Evolutionary conservation across 768 basidiomycete genomes (phyloP).

Genomic region (Boletales sp.): DNA sequence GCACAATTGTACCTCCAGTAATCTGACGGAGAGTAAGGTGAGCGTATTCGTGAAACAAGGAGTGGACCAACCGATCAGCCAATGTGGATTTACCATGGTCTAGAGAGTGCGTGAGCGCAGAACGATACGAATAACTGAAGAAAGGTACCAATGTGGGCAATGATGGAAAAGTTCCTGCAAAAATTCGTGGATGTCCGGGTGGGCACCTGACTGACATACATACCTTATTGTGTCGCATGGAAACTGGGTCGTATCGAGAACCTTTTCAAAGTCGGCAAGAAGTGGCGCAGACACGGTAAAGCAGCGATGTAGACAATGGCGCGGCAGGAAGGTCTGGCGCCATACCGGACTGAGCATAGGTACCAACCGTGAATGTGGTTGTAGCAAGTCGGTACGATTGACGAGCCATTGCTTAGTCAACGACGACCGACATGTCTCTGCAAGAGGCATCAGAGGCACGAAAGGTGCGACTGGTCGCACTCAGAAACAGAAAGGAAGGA

Average conservation of each 20-base stretch:
- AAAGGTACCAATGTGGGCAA: slow-evolving; percentile 82
- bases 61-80: slow-evolving; percentile 66
- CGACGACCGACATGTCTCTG: slow-evolving; percentile 49
- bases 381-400: no score
- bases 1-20: slow-evolving; percentile 58
- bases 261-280: slow-evolving; percentile 28
- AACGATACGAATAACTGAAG: background rate
- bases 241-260: slow-evolving; percentile 57
- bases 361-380: slow-evolving; percentile 11
- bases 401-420: slow-evolving; percentile 30
- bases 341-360: slow-evolving; percentile 22
- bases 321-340: slow-evolving; percentile 15
- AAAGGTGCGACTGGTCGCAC: slow-evolving; percentile 75
- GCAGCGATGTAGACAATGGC: slow-evolving; percentile 5
- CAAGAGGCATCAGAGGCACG: slow-evolving; percentile 76
- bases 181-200: background rate
- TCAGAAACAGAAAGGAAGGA: slow-evolving; percentile 70
- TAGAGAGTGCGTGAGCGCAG: slow-evolving; percentile 24
- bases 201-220: slow-evolving; percentile 1
- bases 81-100: slow-evolving; percentile 97
- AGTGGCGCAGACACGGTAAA: slow-evolving; percentile 32
- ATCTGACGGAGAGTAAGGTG: slow-evolving; percentile 36
- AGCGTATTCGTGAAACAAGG: background rate
- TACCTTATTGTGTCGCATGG: slow-evolving; percentile 69
- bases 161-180: slow-evolving; percentile 87